phyloP scores from a whole-genome alignment of 495 filamentous ascomycete species.

The Thozetella sp. region DNA sequence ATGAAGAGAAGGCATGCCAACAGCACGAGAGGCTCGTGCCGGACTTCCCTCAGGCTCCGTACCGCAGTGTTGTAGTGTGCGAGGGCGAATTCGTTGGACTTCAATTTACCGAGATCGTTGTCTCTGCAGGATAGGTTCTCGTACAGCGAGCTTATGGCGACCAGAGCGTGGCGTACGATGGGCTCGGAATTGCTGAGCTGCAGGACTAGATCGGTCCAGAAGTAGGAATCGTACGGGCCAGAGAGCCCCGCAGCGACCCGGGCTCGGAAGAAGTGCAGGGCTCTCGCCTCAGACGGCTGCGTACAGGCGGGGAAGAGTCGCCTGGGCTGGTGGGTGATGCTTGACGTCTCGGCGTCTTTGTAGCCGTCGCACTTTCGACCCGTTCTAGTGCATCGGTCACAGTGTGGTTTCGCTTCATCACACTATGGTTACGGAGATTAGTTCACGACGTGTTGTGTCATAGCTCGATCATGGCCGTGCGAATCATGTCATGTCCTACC shows the following conservation, averaged over 20 bases:
- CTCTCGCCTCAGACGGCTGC: conserved; percentile 17
- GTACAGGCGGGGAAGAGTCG: neutral
- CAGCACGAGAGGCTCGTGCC: conserved; percentile 37
- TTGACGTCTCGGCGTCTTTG: neutral
- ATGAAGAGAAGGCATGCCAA: conserved; percentile 52
- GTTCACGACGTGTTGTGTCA: too few species aligned
- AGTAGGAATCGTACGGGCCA: conserved; percentile 43
- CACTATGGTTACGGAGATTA: too few species aligned
- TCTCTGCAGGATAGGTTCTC: conserved; percentile 15
- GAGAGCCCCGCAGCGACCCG: conserved; percentile 33
- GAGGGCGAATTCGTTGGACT: conserved; percentile 34
- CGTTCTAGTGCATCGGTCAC: neutral
- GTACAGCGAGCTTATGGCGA: conserved; percentile 47
- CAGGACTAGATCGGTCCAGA: conserved; percentile 51
- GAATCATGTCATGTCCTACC: too few species aligned
- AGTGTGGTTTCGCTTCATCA: neutral
- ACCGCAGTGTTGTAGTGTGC: conserved; percentile 49
- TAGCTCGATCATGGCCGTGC: too few species aligned
- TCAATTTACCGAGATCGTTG: conserved; percentile 10
- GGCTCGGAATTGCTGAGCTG: conserved; percentile 53
- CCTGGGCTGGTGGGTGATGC: neutral
- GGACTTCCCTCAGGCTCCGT: conserved; percentile 17
- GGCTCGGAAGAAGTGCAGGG: conserved; percentile 42
- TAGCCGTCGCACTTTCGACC: neutral
- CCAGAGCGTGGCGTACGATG: conserved; percentile 53